phyloP scores from a whole-genome alignment of 371 early-diverging fungal species.

The Mortierella sp. region DNA sequence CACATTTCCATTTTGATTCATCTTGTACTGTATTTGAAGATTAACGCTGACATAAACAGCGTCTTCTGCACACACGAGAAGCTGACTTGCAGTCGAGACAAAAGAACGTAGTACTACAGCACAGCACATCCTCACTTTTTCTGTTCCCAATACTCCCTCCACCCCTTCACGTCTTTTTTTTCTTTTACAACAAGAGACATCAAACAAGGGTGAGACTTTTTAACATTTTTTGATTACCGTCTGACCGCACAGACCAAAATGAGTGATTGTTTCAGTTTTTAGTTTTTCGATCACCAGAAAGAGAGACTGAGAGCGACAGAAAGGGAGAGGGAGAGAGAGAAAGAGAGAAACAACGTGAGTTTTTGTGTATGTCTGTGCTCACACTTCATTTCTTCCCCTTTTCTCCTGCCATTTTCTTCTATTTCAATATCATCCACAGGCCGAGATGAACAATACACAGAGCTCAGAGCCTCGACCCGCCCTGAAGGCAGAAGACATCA shows the following conservation, averaged over 20 bases:
- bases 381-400: neutral
- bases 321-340: neutral
- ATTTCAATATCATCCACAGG: neutral
- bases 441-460: constrained; percentile 6
- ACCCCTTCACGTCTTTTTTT: neutral
- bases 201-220: constrained; percentile 14
- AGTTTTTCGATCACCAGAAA: neutral
- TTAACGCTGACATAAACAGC: neutral
- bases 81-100: neutral
- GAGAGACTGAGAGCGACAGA: no score
- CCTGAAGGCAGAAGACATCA: constrained; percentile 22
- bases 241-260: neutral
- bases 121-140: neutral
- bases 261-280: neutral
- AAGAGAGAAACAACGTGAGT: neutral
- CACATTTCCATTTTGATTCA: neutral
- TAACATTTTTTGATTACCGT: neutral
- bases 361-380: neutral
- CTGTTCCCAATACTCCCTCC: neutral
- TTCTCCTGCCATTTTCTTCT: neutral
- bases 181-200: neutral
- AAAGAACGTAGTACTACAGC: neutral
- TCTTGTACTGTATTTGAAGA: neutral
- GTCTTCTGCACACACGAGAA: neutral
- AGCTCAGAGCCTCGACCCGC: neutral